Evolutionary conservation across 768 basidiomycete species (phyloP).

Genomic region (Leccinum subgranulosum): DNA sequence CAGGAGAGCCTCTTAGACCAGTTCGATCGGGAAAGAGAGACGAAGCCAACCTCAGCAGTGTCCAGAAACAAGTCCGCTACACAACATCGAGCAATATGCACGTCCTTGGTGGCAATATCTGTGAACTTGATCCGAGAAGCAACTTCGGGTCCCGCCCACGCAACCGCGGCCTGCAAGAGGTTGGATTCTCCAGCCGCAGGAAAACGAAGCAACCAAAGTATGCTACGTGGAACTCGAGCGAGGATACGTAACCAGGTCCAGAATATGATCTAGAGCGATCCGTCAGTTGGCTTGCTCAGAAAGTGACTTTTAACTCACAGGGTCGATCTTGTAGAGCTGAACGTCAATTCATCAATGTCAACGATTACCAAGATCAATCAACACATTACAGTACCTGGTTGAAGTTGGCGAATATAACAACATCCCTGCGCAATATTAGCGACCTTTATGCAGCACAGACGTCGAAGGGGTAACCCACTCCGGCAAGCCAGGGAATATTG

Average conservation of each 20-base stretch:
- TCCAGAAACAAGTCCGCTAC: slow-evolving; percentile 52
- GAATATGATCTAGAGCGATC: slow-evolving; percentile 36
- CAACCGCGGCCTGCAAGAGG: slow-evolving; percentile 37
- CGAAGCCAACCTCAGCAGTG: slow-evolving; percentile 42
- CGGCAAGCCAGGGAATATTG: slow-evolving; percentile 43
- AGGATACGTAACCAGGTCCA: slow-evolving; percentile 49
- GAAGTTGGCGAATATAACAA: slow-evolving; percentile 51
- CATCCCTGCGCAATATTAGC: slow-evolving; percentile 30
- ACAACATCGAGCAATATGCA: slow-evolving; percentile 42
- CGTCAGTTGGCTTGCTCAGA: not conserved
- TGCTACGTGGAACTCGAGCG: slow-evolving; percentile 39
- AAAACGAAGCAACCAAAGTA: slow-evolving; percentile 54
- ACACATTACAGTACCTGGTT: slow-evolving; percentile 40
- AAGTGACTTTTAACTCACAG: slow-evolving; percentile 23
- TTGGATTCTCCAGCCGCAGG: slow-evolving; percentile 46
- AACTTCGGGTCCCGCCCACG: slow-evolving; percentile 46
- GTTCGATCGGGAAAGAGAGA: not conserved
- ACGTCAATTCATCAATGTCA: slow-evolving; percentile 5
- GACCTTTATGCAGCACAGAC: not conserved
- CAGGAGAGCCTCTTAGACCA: not conserved
- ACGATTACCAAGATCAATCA: not conserved
- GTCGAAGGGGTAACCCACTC: slow-evolving; percentile 27
- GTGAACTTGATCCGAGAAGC: slow-evolving; percentile 46
- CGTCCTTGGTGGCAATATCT: slow-evolving; percentile 45
- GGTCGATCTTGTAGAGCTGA: slow-evolving; percentile 47